Evolutionary conservation across 768 basidiomycete species (phyloP), one percentile per base, ranked within the genome.

Genomic region (Collybia nuda): DNA sequence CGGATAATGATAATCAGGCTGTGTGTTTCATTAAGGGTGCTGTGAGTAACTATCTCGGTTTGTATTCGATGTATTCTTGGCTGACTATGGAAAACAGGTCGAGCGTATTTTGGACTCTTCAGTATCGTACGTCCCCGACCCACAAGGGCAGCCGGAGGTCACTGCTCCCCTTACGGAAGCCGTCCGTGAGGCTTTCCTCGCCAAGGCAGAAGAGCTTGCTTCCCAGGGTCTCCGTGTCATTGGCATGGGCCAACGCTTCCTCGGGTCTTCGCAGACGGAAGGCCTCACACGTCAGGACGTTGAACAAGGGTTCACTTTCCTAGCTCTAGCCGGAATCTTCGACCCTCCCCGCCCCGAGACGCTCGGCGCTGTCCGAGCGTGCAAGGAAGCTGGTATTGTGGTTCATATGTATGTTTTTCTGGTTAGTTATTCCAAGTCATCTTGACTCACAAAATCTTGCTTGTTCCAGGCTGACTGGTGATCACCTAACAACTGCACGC

Each of bases 261-360:
- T 71, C 3, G 54, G 56, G 6, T 40, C 47, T 0, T 37, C 29
- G 3, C 44, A 62, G 38, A 47, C 70, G 53, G 47, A 67, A 47
- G 38, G 51, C 54, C 60, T 70, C 38, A 52, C 57, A 0, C 67
- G 79, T 40, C 76, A 76, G 46, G 71, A 75, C 5, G 70, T 78
- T 14, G 81, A 82, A 62, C 52, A 66, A 24, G 71, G 69, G 28
- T 73, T 81, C 47, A 69, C 64, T 3, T 79, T 84, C 62, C 63
- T 78, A n/a, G 80, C 75, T 5, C 67, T 82, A 6, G 74, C 71
- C n/a, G 82, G 80, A 40, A 77, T 83, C 50, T 75, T 73, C 41
- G 81, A 82, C 56, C 81, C 81, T 15, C 80, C 80, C 15, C 72
- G 81, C 35, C 79, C 78, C 1, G 78, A 82, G 54, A 77, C 75